phyloP scores from a whole-genome alignment of 192 early-diverging fungal genomes.

The Coemansia sp. region DNA sequence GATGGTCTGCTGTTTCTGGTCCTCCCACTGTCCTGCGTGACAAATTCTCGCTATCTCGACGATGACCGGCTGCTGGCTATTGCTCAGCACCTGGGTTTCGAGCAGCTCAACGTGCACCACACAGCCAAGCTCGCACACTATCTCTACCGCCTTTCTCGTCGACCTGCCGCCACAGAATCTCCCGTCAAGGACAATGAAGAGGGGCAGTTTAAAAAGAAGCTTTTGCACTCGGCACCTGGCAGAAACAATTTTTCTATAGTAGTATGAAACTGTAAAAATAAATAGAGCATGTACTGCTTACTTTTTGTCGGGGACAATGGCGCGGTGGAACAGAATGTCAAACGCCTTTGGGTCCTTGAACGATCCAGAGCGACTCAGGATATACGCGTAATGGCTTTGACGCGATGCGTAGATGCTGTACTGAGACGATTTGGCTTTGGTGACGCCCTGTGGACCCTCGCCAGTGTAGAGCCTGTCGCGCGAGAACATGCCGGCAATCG shows the following conservation, averaged over 20 bases:
- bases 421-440: conserved; percentile 24
- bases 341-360: conserved; percentile 34
- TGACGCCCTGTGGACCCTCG: conserved; percentile 26
- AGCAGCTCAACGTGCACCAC: conserved; percentile 62
- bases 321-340: conserved; percentile 40
- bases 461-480: conserved; percentile 42
- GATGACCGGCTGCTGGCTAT: conserved; percentile 73
- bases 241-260: conserved; percentile 81
- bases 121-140: conserved; percentile 84
- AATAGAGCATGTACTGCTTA: background rate
- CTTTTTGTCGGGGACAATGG: background rate
- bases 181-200: background rate
- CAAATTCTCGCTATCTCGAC: conserved; percentile 85
- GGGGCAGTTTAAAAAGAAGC: conserved; percentile 61
- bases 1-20: conserved; percentile 74
- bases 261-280: conserved; percentile 12
- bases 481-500: conserved; percentile 25
- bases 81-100: conserved; percentile 66
- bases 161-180: background rate
- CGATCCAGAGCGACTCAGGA: conserved; percentile 41
- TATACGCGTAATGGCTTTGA: conserved; percentile 22
- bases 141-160: conserved; percentile 58
- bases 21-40: conserved; percentile 79
- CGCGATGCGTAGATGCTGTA: conserved; percentile 35
- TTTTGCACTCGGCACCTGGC: conserved; percentile 64